Percentiles rank a stretch among this genome's conserved stretches.
These are phyloP conservation scores for Cunninghamia lanceolata DNA, from an alignment of 75 land plant genomes.

Conservation along the genomic window DNA sequence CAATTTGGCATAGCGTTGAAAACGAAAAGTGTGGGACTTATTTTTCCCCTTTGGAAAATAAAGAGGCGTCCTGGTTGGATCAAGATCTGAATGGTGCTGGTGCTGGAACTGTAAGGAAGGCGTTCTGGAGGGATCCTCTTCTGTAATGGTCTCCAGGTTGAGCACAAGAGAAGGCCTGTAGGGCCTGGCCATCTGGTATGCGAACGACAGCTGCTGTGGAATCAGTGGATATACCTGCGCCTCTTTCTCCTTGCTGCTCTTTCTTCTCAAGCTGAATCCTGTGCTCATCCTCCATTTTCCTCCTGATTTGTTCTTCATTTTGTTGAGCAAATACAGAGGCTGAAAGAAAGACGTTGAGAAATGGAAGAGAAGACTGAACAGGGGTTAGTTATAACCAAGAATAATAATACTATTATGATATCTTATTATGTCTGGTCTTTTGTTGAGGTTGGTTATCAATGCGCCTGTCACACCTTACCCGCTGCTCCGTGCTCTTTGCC, in stretches of 20 bases:
- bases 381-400: no score
- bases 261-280: background rate
- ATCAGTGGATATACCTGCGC: background rate
- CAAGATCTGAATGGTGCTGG: background rate
- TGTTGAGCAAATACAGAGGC: no score
- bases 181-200: background rate
- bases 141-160: background rate
- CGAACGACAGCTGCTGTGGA: background rate
- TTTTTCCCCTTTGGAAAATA: background rate
- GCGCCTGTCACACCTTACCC: background rate
- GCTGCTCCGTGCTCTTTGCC: background rate
- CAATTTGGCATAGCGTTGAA: background rate
- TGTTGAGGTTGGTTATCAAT: background rate
- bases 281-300: background rate
- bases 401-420: no score
- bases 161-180: slow-evolving; percentile 5
- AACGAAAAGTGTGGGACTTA: background rate
- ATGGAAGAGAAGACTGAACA: no score
- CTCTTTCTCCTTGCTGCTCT: background rate
- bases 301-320: background rate
- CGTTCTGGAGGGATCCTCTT: background rate
- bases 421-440: no score
- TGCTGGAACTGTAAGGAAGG: background rate
- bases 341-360: background rate
- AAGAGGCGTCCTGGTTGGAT: background rate